phyloP scores from a whole-genome alignment of 2,329 filamentous ascomycete species.

The Paracorniculantispora psalliotae region DNA sequence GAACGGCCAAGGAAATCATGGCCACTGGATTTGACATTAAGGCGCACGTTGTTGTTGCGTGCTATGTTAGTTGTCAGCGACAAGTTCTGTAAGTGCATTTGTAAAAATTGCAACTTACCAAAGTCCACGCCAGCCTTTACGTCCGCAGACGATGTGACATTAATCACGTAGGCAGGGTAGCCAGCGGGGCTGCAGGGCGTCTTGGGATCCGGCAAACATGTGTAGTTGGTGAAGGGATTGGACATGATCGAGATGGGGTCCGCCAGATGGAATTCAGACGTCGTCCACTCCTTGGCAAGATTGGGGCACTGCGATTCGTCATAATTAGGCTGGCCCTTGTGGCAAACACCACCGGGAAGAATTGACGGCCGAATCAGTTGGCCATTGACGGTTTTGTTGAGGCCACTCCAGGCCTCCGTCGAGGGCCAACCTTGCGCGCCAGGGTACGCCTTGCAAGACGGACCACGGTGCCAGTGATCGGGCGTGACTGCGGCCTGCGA shows the following conservation, averaged over 20 bases:
- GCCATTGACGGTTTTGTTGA: constrained; percentile 7
- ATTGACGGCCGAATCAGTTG: neutral
- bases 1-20: constrained; percentile 43
- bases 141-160: constrained; percentile 29
- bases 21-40: constrained; percentile 36
- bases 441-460: constrained; percentile 8
- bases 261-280: constrained; percentile 24
- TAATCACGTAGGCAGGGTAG: constrained; percentile 33
- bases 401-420: neutral
- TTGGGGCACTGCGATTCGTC: constrained; percentile 24
- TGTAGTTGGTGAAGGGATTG: constrained; percentile 45
- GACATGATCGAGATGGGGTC: constrained; percentile 29
- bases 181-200: constrained; percentile 29
- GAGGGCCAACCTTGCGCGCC: neutral
- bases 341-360: constrained; percentile 26
- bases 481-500: neutral
- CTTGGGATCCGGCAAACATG: constrained; percentile 40
- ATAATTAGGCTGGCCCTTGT: constrained; percentile 22
- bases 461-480: neutral
- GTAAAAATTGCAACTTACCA: constrained; percentile 26
- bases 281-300: constrained; percentile 22
- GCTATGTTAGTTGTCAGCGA: constrained; percentile 22
- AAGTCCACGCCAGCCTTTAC: constrained; percentile 36
- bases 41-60: constrained; percentile 36
- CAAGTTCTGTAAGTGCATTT: neutral